Percentiles rank a stretch among this genome's conserved stretches.
Conservation (phyloP, 257 asterid species). For the Nicotiana noctiflora region DNA sequence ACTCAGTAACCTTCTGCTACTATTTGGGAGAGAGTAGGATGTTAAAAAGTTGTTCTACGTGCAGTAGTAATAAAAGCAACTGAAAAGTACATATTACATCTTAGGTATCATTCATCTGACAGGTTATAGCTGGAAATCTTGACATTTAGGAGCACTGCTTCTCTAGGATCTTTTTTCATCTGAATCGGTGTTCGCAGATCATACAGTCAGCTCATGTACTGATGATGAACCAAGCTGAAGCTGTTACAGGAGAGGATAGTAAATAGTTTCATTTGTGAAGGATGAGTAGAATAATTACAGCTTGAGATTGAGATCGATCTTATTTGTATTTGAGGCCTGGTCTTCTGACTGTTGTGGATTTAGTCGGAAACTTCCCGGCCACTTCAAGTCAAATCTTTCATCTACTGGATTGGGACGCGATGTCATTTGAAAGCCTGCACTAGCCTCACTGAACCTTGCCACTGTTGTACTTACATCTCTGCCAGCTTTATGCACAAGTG, state of each 20-base stretch:
- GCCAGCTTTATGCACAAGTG: constrained; percentile 55
- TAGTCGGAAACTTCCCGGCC: constrained; percentile 88
- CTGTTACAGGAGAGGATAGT: neutral
- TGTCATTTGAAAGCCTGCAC: constrained; percentile 32
- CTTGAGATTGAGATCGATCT: constrained; percentile 79
- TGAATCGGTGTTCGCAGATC: neutral
- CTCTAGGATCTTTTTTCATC: neutral
- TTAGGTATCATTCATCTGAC: constrained; percentile 2
- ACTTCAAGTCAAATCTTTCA: constrained; percentile 39
- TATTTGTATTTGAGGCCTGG: constrained; percentile 32
- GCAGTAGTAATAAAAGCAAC: neutral
- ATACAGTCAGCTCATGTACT: neutral
- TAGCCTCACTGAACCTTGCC: constrained; percentile 37
- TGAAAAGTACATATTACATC: constrained; percentile 11
- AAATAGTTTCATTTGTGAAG: neutral
- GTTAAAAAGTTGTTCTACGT: constrained; percentile 1
- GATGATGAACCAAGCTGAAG: constrained; percentile 9
- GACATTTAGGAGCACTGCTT: neutral
- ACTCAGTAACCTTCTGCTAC: neutral
- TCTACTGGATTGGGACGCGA: constrained; percentile 25
- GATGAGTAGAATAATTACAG: constrained; percentile 28
- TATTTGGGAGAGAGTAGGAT: neutral
- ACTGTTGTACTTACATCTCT: constrained; percentile 29
- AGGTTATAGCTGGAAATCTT: neutral
- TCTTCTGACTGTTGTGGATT: constrained; percentile 40